Evolutionary conservation across 805 yeast species (phyloP).

Genomic region (Saturnispora mendoncae): DNA sequence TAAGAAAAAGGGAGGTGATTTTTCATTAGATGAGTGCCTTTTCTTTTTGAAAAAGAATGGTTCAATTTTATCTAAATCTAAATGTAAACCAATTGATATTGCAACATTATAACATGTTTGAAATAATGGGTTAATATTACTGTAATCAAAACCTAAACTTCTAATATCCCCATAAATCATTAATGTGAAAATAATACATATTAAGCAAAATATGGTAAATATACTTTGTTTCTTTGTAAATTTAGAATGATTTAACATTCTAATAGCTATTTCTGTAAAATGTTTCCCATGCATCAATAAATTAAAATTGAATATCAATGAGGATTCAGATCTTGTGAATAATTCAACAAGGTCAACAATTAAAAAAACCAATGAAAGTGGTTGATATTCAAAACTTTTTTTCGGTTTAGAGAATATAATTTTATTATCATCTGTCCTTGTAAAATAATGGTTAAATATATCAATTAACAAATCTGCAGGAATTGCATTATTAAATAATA

Average conservation of each 20-base stretch:
- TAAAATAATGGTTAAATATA: conserved; percentile 11
- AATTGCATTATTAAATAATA: conserved; percentile 4
- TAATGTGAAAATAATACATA: conserved; percentile 9
- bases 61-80: conserved; percentile 6
- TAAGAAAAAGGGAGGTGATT: not conserved
- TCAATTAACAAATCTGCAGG: conserved; percentile 10
- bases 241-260: conserved; percentile 11
- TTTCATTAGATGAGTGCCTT: not conserved
- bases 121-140: conserved; percentile 12
- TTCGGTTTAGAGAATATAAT: conserved; percentile 8
- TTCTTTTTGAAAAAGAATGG: too few relatives aligned
- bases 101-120: conserved; percentile 11
- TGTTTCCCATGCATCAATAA: conserved; percentile 1
- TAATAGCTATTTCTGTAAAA: conserved; percentile 8
- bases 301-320: not conserved
- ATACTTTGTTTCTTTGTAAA: conserved; percentile 10
- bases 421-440: not conserved
- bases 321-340: conserved; percentile 6
- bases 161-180: conserved; percentile 13
- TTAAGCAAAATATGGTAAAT: conserved; percentile 9
- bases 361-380: conserved; percentile 11
- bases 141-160: conserved; percentile 10
- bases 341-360: conserved; percentile 10
- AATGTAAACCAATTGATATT: conserved; percentile 10
- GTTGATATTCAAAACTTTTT: conserved; percentile 11